These are phyloP conservation scores for Ceriops decandra DNA, from an alignment of 345 rosid genomes.

Conservation along the genomic window DNA sequence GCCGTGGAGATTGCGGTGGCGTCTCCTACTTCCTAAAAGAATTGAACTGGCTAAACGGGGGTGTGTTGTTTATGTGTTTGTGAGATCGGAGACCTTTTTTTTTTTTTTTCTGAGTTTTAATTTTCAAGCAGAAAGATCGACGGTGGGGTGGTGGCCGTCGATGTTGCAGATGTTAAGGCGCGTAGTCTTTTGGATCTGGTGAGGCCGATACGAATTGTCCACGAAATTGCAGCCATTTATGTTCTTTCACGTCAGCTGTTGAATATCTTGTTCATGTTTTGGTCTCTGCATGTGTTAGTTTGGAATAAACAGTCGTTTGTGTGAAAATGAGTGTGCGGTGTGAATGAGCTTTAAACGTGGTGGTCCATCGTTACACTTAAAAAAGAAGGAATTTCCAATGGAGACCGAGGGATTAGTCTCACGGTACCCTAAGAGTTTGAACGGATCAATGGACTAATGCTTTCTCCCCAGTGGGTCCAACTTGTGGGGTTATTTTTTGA, in stretches of 20 bases:
- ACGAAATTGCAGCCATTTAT: neutral
- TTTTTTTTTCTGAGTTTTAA: conserved; percentile 9
- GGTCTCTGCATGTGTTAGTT: neutral
- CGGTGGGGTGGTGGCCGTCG: conserved; percentile 34
- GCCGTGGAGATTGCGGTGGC: conserved; percentile 8
- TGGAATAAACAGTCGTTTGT: neutral
- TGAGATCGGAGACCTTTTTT: neutral
- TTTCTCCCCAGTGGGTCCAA: too few relatives aligned
- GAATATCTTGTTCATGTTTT: neutral
- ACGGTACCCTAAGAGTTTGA: too few relatives aligned
- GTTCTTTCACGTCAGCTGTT: neutral
- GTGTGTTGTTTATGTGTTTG: neutral
- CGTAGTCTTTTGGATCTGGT: conserved; percentile 8
- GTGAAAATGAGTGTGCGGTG: too few relatives aligned
- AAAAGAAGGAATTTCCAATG: neutral
- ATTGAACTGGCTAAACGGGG: neutral
- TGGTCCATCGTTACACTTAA: conserved; percentile 26
- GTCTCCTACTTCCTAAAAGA: neutral
- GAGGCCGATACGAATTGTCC: neutral
- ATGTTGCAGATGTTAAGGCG: conserved; percentile 43
- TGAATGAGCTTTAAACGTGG: conserved; percentile 25
- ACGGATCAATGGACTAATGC: too few relatives aligned
- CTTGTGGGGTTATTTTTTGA: too few relatives aligned
- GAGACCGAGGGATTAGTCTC: too few relatives aligned
- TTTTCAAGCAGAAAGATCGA: conserved; percentile 30